A percentile compares a stretch with the other conserved stretches of the same genome.
Conservation (phyloP, 345 rosid species). For the Cardiospermum halicacabum region DNA sequence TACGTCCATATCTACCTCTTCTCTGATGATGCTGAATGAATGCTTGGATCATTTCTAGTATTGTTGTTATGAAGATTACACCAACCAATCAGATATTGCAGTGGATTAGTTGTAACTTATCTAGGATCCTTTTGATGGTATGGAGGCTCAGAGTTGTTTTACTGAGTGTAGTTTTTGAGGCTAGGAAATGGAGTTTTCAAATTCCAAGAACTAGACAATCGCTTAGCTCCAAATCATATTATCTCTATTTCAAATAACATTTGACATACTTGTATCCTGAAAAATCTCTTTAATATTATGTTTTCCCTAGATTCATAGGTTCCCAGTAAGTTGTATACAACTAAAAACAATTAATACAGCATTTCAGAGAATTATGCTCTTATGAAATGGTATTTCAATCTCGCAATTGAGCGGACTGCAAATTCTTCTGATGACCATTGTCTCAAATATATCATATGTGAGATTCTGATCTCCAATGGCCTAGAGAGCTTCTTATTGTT, state of each 20-base stretch:
- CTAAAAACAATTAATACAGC: background rate
- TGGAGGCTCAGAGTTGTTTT: background rate
- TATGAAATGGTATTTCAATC: background rate
- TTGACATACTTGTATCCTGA: background rate
- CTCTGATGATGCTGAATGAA: background rate
- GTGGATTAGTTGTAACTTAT: background rate
- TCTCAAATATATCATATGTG: background rate
- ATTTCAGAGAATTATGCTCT: background rate
- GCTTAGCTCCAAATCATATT: background rate
- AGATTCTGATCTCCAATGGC: background rate
- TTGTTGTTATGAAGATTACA: background rate
- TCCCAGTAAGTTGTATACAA: too few relatives aligned
- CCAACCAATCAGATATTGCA: background rate
- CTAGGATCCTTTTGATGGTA: background rate
- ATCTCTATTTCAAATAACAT: background rate
- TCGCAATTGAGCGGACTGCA: background rate
- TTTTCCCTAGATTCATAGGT: background rate
- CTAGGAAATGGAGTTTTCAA: background rate
- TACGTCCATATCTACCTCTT: background rate
- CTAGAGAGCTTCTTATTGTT: background rate
- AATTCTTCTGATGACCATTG: background rate
- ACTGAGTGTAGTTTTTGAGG: background rate
- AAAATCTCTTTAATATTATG: background rate
- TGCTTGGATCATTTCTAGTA: background rate
- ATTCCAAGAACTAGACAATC: too few relatives aligned